phyloP scores from a whole-genome alignment of 2,329 filamentous ascomycete genomes.

The Metarhizium brunneum region DNA sequence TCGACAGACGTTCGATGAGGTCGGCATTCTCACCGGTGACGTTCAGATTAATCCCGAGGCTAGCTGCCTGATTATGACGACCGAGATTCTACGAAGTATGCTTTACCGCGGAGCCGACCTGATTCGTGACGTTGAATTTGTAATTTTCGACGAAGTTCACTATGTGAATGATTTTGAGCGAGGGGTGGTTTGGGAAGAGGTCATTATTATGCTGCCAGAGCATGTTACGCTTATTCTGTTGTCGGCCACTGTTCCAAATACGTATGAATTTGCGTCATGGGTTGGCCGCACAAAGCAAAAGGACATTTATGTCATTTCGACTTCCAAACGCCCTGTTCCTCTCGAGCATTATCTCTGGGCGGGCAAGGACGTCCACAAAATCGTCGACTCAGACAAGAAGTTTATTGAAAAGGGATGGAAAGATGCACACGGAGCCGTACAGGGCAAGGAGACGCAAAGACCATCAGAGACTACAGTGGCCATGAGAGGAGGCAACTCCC shows the following conservation, averaged over 20 bases:
- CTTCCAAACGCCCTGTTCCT: slow-evolving; percentile 87
- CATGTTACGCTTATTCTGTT: slow-evolving; percentile 93
- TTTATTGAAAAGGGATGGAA: slow-evolving; percentile 95
- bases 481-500: slow-evolving; percentile 27
- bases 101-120: slow-evolving; percentile 91
- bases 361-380: slow-evolving; percentile 84
- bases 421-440: slow-evolving; percentile 73
- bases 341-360: slow-evolving; percentile 96
- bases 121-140: slow-evolving; percentile 94
- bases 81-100: slow-evolving; percentile 96
- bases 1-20: slow-evolving; percentile 80
- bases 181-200: slow-evolving; percentile 98
- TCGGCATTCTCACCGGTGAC: slow-evolving; percentile 93
- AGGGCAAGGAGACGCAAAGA: slow-evolving; percentile 71
- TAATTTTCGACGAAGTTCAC: slow-evolving; percentile 98
- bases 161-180: slow-evolving; percentile 95
- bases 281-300: slow-evolving; percentile 97
- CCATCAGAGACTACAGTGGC: slow-evolving; percentile 23
- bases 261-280: slow-evolving; percentile 96
- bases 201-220: slow-evolving; percentile 98
- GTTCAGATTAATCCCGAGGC: slow-evolving; percentile 97
- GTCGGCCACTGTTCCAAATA: slow-evolving; percentile 95
- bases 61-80: slow-evolving; percentile 98
- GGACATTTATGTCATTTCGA: slow-evolving; percentile 98
- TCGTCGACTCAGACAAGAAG: slow-evolving; percentile 84